Evolutionary conservation across 148 eudicot genomes (phyloP).

Genomic region (Vaccinium darrowii): DNA sequence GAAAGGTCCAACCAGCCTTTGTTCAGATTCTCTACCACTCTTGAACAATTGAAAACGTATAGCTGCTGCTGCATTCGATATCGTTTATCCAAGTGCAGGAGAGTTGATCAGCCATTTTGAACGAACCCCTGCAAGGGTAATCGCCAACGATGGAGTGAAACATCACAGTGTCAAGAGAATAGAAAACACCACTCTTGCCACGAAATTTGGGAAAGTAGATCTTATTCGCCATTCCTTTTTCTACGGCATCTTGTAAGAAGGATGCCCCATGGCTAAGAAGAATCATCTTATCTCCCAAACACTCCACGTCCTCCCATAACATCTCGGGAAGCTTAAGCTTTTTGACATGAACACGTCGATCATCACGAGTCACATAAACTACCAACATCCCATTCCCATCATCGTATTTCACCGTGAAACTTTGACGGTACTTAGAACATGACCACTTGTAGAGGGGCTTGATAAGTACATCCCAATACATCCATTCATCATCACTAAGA

Average conservation of each 20-base stretch:
- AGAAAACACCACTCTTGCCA: not conserved
- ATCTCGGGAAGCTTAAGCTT: not conserved
- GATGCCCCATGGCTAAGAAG: not conserved
- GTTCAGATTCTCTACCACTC: not conserved
- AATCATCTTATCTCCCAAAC: not conserved
- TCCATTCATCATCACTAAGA: not conserved
- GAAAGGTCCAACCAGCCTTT: not conserved
- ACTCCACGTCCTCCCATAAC: not conserved
- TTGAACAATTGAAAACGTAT: not conserved
- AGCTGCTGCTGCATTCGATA: too few species aligned
- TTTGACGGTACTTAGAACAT: not conserved
- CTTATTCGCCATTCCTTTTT: not conserved
- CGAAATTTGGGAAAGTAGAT: not conserved
- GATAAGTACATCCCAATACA: not conserved
- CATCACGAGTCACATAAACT: too few species aligned
- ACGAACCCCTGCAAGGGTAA: not conserved
- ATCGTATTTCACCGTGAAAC: not conserved
- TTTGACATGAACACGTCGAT: not conserved
- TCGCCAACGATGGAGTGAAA: not conserved
- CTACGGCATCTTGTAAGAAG: not conserved
- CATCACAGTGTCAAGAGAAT: not conserved
- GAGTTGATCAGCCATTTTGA: not conserved
- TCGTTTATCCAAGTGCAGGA: slow-evolving; percentile 4
- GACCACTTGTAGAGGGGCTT: not conserved
- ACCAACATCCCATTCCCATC: not conserved